These are phyloP conservation scores for Camellia sinensis DNA, from an alignment of 148 eudicot genomes.

Conservation along the genomic window DNA sequence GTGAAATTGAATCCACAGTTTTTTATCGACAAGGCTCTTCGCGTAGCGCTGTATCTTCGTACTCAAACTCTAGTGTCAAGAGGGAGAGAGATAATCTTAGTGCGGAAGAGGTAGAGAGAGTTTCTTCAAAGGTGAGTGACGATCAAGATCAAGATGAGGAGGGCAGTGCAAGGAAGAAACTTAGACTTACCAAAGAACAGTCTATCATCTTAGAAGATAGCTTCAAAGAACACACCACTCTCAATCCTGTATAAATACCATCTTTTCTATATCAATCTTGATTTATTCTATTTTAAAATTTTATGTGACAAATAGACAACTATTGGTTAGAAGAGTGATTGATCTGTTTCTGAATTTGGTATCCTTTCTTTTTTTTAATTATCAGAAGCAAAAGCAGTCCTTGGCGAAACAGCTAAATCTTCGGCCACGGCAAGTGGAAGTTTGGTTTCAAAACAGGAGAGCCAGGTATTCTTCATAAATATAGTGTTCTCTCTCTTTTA, in stretches of 20 bases:
- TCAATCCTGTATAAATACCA: conserved; percentile 27
- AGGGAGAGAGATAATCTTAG: conserved; percentile 18
- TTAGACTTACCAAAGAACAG: conserved; percentile 35
- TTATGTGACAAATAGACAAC: too few species aligned
- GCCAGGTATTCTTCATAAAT: conserved; percentile 24
- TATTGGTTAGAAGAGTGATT: neutral
- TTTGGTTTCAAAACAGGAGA: conserved; percentile 46
- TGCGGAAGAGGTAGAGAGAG: conserved; percentile 16
- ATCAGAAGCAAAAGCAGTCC: conserved; percentile 36
- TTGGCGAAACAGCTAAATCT: conserved; percentile 36
- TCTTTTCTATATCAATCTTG: neutral
- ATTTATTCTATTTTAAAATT: neutral
- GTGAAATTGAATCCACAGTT: neutral
- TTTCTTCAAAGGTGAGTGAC: conserved; percentile 1
- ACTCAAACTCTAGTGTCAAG: conserved; percentile 21
- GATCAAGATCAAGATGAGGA: conserved; percentile 31
- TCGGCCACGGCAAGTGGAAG: conserved; percentile 41
- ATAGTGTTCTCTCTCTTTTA: too few species aligned
- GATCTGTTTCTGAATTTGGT: neutral
- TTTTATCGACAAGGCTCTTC: conserved; percentile 4
- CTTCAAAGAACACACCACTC: conserved; percentile 38
- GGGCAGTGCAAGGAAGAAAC: conserved; percentile 36
- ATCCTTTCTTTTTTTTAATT: neutral
- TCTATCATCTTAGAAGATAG: conserved; percentile 34
- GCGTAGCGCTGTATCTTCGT: conserved; percentile 7